Percentiles rank a stretch among this genome's conserved stretches.
These are phyloP conservation scores for Neonectria faginata DNA, from an alignment of 2,329 filamentous ascomycete genomes.

Conservation along the genomic window DNA sequence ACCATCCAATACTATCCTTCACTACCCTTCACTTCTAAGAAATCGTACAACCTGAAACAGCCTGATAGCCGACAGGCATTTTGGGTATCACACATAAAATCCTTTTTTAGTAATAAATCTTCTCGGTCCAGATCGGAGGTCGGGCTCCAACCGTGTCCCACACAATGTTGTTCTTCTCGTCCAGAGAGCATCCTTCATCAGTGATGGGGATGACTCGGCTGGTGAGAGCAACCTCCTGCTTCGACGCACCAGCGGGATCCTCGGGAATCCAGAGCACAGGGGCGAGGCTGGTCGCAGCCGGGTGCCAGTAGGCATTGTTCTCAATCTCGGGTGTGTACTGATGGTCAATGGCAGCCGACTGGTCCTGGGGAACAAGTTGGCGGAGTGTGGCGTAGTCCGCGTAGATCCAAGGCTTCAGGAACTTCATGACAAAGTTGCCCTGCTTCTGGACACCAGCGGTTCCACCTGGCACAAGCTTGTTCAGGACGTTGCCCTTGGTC, in stretches of 20 bases:
- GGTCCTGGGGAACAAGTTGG: conserved; percentile 72
- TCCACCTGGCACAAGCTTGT: conserved; percentile 40
- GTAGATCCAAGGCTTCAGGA: conserved; percentile 82
- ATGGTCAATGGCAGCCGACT: conserved; percentile 59
- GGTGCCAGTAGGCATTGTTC: conserved; percentile 77
- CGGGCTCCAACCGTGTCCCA: conserved; percentile 57
- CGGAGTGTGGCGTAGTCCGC: conserved; percentile 78
- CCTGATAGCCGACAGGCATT: conserved; percentile 40
- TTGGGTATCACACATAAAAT: conserved; percentile 44
- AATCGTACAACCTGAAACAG: conserved; percentile 38
- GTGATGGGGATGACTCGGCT: conserved; percentile 75
- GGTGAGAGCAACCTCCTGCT: conserved; percentile 77
- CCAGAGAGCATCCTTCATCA: conserved; percentile 76
- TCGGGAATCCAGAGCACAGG: conserved; percentile 82
- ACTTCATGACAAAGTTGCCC: conserved; percentile 67
- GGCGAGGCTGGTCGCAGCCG: conserved; percentile 70
- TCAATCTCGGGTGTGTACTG: conserved; percentile 73
- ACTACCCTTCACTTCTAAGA: conserved; percentile 17
- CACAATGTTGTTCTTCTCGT: conserved; percentile 68
- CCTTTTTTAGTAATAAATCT: conserved; percentile 56
- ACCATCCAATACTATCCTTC: conserved; percentile 1
- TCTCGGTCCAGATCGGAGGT: conserved; percentile 59
- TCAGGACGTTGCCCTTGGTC: conserved; percentile 37
- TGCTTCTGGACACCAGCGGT: conserved; percentile 53
- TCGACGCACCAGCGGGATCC: conserved; percentile 75